Base-by-base conservation (phyloP, 257 asterid species). In the Eucommia ulmoides region DNA sequence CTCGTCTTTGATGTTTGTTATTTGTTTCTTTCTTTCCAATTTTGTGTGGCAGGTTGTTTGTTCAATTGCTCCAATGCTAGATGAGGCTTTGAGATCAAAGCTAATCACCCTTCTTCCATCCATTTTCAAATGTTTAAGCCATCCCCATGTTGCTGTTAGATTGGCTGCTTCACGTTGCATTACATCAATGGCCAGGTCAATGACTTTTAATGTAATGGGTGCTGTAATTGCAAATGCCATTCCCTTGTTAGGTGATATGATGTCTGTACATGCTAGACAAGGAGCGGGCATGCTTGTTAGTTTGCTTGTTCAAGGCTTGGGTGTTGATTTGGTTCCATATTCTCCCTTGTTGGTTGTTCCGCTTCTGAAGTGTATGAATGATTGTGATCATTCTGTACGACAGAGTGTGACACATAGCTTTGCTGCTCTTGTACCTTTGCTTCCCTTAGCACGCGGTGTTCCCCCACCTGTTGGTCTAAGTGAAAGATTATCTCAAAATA, bases 201-300 rank as follows among this genome's bases (percentile, higher is more conserved):
- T 91, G 99, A 56, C 93, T 20, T 50, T 73, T 72, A 85, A 86
- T 66, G 92, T 91, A 54, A 91, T 91, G 99, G 86, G 80, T 38
- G 57, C 78, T 20, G 76, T 91, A 52, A 77, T 91, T 61, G 95
- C 78, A 72, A 83, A 77, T 67, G 95, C 77, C 52, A 77, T 91
- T 52, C 96, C 96, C 24, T 81, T 91, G 99, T 64, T 91, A 62
- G 88, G 99, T 56, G 96, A 91, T 50, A 64, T 74, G 84, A 48
- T 82, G 49, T 91, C 93, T 49, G 83, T 87, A 55, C 93, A 79
- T 73, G 84, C 95, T 51, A 86, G 96, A 72, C 96, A 91, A 76
- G 99, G 99, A 54, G 94, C 95, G 64, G 96, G 96, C 60, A 91
- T 91, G 96, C 96, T 91, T 65, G 95, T 91, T 57, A 91, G 94